A percentile compares a stretch with the other conserved stretches of the same genome.
Evolutionary conservation across 495 filamentous ascomycete species (phyloP).

Genomic region (Tuber aestivum): DNA sequence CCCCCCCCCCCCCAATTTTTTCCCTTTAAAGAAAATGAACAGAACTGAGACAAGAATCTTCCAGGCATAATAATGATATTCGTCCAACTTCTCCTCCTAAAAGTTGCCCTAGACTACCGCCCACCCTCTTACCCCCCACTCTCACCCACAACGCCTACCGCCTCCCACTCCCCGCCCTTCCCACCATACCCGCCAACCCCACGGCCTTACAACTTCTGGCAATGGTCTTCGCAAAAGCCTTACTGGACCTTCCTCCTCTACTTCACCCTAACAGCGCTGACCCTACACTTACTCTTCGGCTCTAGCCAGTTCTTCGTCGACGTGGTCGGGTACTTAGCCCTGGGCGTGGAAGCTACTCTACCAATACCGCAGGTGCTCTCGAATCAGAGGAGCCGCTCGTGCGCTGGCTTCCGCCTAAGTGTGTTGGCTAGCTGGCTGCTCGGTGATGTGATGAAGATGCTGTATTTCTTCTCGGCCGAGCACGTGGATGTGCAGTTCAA

Average conservation of each 20-base stretch:
- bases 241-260: slow-evolving; percentile 85
- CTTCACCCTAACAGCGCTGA: slow-evolving; percentile 59
- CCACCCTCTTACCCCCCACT: slow-evolving; percentile 45
- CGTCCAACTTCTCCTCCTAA: slow-evolving; percentile 75
- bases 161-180: slow-evolving; percentile 16
- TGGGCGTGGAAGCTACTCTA: slow-evolving; percentile 81
- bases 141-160: background rate
- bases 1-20: background rate
- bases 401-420: slow-evolving; percentile 81
- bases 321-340: slow-evolving; percentile 72
- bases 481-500: slow-evolving; percentile 86
- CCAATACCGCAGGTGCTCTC: slow-evolving; percentile 82
- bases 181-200: slow-evolving; percentile 38
- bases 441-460: slow-evolving; percentile 93
- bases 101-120: slow-evolving; percentile 83
- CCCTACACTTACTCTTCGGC: slow-evolving; percentile 67
- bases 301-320: slow-evolving; percentile 63
- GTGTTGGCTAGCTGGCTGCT: slow-evolving; percentile 83
- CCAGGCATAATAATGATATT: slow-evolving; percentile 65
- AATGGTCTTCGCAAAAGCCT: slow-evolving; percentile 77
- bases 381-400: slow-evolving; percentile 71
- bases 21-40: no score
- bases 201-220: slow-evolving; percentile 89
- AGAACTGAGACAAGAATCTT: background rate
- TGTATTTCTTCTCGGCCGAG: slow-evolving; percentile 75